These are phyloP conservation scores for Triadica sebifera DNA, from an alignment of 345 rosid species.

Conservation along the genomic window DNA sequence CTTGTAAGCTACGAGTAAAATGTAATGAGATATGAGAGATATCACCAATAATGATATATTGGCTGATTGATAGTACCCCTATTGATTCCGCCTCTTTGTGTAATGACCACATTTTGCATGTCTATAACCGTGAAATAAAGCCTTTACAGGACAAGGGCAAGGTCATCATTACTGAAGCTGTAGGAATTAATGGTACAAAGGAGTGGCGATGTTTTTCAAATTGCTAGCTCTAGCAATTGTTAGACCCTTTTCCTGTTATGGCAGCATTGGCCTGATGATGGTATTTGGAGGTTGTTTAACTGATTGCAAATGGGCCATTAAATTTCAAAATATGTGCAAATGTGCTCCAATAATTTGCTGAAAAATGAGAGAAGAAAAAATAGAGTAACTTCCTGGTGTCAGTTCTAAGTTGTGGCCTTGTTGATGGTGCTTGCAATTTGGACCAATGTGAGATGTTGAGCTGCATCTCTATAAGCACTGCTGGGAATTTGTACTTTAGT, in stretches of 20 bases:
- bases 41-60: not conserved
- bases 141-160: too few relatives aligned
- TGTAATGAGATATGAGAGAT: not conserved
- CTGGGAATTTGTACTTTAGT: not conserved
- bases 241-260: not conserved
- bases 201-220: not conserved
- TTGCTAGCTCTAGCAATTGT: not conserved
- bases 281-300: not conserved
- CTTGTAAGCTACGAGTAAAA: too few relatives aligned
- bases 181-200: too few relatives aligned
- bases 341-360: not conserved
- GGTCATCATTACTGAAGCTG: too few relatives aligned
- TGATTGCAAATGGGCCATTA: not conserved
- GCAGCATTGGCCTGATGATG: not conserved
- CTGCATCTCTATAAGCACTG: not conserved
- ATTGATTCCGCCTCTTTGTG: too few relatives aligned
- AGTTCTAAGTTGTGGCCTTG: not conserved
- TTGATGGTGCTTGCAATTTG: conserved; percentile 1
- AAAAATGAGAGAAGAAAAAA: too few relatives aligned
- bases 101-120: too few relatives aligned
- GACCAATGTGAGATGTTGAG: not conserved
- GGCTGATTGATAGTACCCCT: not conserved
- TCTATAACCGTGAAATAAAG: too few relatives aligned
- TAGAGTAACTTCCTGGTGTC: too few relatives aligned
- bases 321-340: too few relatives aligned